Conservation (phyloP, 352 stramenopile species). For the Pythium grandisporangium region DNA sequence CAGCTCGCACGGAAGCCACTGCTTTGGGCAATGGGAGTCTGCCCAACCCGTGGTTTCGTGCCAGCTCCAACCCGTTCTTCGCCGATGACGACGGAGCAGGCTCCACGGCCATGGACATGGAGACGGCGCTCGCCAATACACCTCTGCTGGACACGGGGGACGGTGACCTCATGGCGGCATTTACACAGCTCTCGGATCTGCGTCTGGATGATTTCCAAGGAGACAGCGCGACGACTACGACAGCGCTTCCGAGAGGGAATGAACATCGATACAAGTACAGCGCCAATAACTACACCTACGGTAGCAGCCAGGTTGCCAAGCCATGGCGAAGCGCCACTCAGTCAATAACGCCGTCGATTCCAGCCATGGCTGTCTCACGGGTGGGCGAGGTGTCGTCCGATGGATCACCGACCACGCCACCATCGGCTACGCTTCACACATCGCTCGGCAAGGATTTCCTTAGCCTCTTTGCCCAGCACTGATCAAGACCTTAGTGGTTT, state of each 20-base stretch:
- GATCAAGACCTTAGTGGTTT: slow-evolving; percentile 1
- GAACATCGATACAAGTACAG: no score
- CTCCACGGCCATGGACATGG: slow-evolving; percentile 54
- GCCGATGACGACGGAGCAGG: slow-evolving; percentile 3
- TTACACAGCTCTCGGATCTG: slow-evolving; percentile 50
- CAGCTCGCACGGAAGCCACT: no score
- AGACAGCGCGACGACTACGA: no score
- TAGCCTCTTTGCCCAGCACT: slow-evolving; percentile 73
- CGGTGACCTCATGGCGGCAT: slow-evolving; percentile 44
- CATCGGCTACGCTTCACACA: slow-evolving; percentile 44
- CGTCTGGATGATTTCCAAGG: slow-evolving; percentile 61
- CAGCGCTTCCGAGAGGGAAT: no score
- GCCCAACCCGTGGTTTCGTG: slow-evolving; percentile 56
- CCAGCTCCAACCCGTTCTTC: slow-evolving; percentile 50
- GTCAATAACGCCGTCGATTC: no score
- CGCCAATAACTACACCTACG: no score
- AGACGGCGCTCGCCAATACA: slow-evolving; percentile 57
- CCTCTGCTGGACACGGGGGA: slow-evolving; percentile 38
- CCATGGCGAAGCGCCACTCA: no score
- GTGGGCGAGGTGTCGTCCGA: no score
- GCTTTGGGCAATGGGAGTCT: no score
- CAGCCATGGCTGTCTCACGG: no score
- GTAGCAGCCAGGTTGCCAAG: no score
- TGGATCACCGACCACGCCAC: no score
- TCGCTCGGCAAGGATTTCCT: slow-evolving; percentile 72